Conservation (phyloP, 2,329 filamentous ascomycete genomes). For the Aureobasidium subglaciale region DNA sequence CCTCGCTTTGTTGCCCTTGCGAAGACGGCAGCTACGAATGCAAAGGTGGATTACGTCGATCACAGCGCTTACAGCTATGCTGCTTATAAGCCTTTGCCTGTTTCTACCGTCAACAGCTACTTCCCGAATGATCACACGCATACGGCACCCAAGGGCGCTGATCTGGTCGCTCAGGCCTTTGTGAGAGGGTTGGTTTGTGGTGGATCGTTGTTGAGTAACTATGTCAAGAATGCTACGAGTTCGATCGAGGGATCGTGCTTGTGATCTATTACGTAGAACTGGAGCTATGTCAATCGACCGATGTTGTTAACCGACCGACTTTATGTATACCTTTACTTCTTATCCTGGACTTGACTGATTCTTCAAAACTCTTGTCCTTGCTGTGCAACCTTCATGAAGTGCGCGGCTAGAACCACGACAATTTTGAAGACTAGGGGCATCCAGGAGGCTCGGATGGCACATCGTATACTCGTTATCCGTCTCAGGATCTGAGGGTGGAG, state of each 20-base stretch:
- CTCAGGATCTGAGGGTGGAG: background rate
- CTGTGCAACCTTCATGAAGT: too few relatives aligned
- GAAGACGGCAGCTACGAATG: slow-evolving; percentile 43
- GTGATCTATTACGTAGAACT: too few relatives aligned
- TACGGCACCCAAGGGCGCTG: slow-evolving; percentile 50
- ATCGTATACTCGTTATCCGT: background rate
- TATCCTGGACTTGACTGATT: too few relatives aligned
- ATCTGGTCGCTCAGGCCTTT: slow-evolving; percentile 51
- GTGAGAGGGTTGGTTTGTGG: slow-evolving; percentile 39
- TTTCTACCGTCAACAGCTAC: slow-evolving; percentile 42
- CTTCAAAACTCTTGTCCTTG: too few relatives aligned
- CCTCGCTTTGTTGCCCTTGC: slow-evolving; percentile 53
- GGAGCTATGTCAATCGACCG: too few relatives aligned
- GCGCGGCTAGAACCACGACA: too few relatives aligned
- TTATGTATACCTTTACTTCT: too few relatives aligned
- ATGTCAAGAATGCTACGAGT: slow-evolving; percentile 16
- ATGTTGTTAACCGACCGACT: too few relatives aligned
- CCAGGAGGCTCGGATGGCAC: background rate
- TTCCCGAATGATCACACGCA: slow-evolving; percentile 59
- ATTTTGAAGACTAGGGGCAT: background rate
- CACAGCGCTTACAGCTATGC: slow-evolving; percentile 54
- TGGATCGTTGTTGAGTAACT: slow-evolving; percentile 4
- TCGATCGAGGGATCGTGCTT: slow-evolving; percentile 8
- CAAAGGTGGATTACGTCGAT: slow-evolving; percentile 46
- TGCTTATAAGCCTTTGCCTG: slow-evolving; percentile 46